Base-by-base conservation (phyloP, 768 basidiomycete species). In the Gloeophyllum trabeum region DNA sequence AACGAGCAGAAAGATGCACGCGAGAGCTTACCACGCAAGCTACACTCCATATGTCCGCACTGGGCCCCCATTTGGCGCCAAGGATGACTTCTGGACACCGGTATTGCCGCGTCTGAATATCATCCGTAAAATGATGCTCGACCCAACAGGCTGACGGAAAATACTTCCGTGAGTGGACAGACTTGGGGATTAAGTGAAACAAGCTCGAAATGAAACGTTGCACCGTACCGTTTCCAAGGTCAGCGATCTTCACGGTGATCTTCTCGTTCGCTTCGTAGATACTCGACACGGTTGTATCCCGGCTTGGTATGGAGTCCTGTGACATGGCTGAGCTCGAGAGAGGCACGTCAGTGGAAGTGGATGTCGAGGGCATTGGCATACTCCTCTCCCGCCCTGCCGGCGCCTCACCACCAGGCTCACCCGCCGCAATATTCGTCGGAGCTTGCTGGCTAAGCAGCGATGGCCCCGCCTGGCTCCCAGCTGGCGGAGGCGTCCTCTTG, bases 171-270 rank as follows among this genome's bases (percentile, higher is more conserved):
- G 10, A 20, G 19, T 25, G 12, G 22, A 26, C 28, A 20, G 19
- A n/a, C n/a, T n/a, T n/a, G n/a, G n/a, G n/a, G n/a, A n/a, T n/a
- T n/a, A n/a, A 28, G 30, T 44, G 4, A 46, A 6, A 28, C 10
- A 39, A 43, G 32, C 24, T 43, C 43, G 28, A 21, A 40, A 43
- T 40, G 34, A 39, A 28, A 48, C 7, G 34, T 45, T 13, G 44
- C 30, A 35, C 62, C 79, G 45, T 56, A 78, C 90, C 90, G 60
- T 98, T 98, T 5, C 96, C 96, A 41, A 99, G 63, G 72, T 99
- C 96, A 23, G 94, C 96, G 56, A 99, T 98, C 72, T 98, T 97
- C 41, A 99, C 96, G 4, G 92, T 97, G 47, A 98, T 96, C 57
- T 77, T 76, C 55, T 87, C 54, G 42, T 52, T 46, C 14, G 58